These are phyloP conservation scores for Cajanus cajan DNA, from an alignment of 306 rosid species.

Conservation along the genomic window DNA sequence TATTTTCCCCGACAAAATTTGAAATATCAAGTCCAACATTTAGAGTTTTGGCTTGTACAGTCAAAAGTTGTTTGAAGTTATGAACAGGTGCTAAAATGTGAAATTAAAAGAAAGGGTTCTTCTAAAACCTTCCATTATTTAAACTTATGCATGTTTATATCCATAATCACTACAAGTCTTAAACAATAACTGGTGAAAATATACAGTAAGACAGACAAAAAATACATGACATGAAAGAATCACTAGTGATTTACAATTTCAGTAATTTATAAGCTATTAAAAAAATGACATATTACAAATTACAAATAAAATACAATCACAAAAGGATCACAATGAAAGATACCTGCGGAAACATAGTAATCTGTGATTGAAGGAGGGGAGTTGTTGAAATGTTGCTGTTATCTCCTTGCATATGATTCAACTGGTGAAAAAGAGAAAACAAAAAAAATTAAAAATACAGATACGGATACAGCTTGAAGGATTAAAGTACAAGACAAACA, in stretches of 20 bases:
- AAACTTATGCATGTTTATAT: neutral
- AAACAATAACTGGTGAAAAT: neutral
- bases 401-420: slow-evolving; percentile 48
- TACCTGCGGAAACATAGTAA: slow-evolving; percentile 60
- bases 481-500: slow-evolving; percentile 17
- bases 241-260: neutral
- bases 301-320: slow-evolving; percentile 19
- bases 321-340: slow-evolving; percentile 14
- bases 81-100: slow-evolving; percentile 10
- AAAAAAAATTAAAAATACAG: neutral
- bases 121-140: neutral
- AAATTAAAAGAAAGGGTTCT: neutral
- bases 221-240: neutral
- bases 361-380: slow-evolving; percentile 45
- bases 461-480: slow-evolving; percentile 6
- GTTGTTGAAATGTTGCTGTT: slow-evolving; percentile 40
- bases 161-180: neutral
- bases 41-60: neutral
- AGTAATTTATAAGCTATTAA: neutral
- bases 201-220: slow-evolving; percentile 14
- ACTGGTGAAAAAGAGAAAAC: slow-evolving; percentile 41
- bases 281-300: neutral
- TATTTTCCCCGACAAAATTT: neutral
- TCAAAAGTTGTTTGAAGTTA: neutral
- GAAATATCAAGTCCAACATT: neutral